Percentiles rank a stretch among this genome's conserved stretches.
phyloP scores from a whole-genome alignment of 306 rosid genomes.

The Glycine soja region DNA sequence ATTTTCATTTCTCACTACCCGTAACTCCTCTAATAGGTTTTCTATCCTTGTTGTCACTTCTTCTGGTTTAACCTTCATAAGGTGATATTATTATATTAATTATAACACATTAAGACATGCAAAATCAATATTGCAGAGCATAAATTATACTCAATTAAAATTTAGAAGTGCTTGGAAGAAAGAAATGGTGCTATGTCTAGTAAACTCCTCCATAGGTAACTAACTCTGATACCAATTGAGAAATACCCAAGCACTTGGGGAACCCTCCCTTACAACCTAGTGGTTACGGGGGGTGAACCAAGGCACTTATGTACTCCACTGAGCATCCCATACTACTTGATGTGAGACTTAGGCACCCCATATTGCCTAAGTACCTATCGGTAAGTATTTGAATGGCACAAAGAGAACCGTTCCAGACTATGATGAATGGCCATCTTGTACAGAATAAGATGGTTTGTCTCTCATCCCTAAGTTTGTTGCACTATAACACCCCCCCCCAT shows the following conservation, averaged over 20 bases:
- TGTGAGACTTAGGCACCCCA: not conserved
- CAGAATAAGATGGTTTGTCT: constrained; percentile 13
- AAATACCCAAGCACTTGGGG: not conserved
- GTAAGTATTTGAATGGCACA: too few species aligned
- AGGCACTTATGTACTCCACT: not conserved
- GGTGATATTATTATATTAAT: constrained; percentile 19
- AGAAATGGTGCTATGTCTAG: constrained; percentile 23
- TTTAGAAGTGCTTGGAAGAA: constrained; percentile 36
- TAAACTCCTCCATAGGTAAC: not conserved
- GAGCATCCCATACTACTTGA: not conserved
- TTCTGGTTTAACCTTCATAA: constrained; percentile 88
- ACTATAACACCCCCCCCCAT: not conserved
- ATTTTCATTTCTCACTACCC: constrained; percentile 73
- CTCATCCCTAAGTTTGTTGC: constrained; percentile 8
- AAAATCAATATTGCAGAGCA: constrained; percentile 9
- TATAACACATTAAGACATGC: constrained; percentile 17
- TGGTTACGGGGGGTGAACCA: not conserved
- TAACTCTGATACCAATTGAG: not conserved
- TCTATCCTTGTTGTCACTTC: constrained; percentile 84
- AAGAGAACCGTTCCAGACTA: too few species aligned
- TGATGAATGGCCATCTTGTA: constrained; percentile 11
- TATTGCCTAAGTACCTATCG: not conserved
- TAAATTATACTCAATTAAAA: not conserved
- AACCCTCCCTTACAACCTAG: not conserved
- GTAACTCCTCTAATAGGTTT: constrained; percentile 79